Evolutionary conservation across 129 eudicot species (phyloP), one percentile per base, ranked within the genome.

Genomic region (Arctium lappa): DNA sequence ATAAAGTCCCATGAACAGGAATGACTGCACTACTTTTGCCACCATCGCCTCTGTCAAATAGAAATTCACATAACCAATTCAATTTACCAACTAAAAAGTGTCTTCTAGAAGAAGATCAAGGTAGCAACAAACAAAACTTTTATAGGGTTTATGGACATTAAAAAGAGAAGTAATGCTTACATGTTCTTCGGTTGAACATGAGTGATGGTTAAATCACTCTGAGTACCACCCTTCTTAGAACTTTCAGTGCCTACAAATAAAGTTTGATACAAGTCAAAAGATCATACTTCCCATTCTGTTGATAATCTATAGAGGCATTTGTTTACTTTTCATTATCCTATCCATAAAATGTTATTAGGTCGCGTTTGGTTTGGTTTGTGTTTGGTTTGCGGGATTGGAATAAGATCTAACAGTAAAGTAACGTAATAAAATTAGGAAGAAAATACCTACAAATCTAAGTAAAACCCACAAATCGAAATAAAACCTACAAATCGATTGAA

Each of bases 11-110:
- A 31, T 86, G 91, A 86, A 92, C 72, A 44, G 95, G 89, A 80
- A 93, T 80, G 74, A 95, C 80, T 3, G 98, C 81, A 44, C 78
- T 83, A 81, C 92, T 91, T 88, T 83, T 93, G 32, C 93, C 87
- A 84, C 72, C 85, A 78, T 95, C 92, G 50, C 82, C 87, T 46
- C 92, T 91, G 87, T 69, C 38, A 82, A 85, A 82, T 9, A 79
- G 36, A 75, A 74, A 73, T 70, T 30, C 12, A 65, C 60, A 65
- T 42, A 16, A 56, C 0, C 13, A 37, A 46, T 22, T 63, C 86
- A 37, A 72, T 84, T 66, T 79, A 42, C 72, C 37, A 81, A 78
- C 63, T 22, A 73, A 48, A 42, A 70, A 44, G 36, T 40, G 11
- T 27, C 32, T 18, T 5, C 1, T 16, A 79, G 68, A 46, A 77